Percentiles rank a stretch among this genome's conserved stretches.
These are phyloP conservation scores for Aspergillus tanneri DNA, from an alignment of 2,329 filamentous ascomycete species.

Conservation along the genomic window DNA sequence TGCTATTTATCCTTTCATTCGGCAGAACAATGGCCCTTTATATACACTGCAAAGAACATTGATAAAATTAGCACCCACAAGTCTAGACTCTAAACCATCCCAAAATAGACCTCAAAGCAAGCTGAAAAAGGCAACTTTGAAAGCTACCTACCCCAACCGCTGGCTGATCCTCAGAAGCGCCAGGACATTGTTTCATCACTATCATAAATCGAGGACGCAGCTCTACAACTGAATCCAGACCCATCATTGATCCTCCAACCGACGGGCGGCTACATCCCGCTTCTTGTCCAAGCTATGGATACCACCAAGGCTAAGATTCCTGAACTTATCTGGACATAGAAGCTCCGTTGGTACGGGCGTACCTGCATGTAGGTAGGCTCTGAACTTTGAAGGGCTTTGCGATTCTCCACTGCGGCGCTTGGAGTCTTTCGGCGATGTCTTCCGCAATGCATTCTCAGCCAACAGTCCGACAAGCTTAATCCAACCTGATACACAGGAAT, in stretches of 20 bases:
- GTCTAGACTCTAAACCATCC: background rate
- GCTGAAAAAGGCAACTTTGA: no score
- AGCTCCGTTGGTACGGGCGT: no score
- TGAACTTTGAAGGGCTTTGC: background rate
- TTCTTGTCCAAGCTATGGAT: no score
- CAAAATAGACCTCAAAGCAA: slow-evolving; percentile 2
- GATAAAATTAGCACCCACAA: background rate
- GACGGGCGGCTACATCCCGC: background rate
- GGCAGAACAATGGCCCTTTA: background rate
- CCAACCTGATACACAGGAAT: slow-evolving; percentile 22
- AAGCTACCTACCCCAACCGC: background rate
- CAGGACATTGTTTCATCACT: background rate
- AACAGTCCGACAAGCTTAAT: slow-evolving; percentile 26
- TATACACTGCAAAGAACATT: slow-evolving; percentile 1
- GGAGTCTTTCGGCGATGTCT: slow-evolving; percentile 12
- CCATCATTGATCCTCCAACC: background rate
- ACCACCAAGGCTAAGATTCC: no score
- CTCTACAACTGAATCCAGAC: background rate
- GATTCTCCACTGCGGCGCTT: slow-evolving; percentile 31
- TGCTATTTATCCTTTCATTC: background rate
- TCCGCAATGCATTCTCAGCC: slow-evolving; percentile 23
- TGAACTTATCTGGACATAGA: no score
- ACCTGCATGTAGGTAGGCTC: background rate
- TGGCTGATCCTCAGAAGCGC: background rate
- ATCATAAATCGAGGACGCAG: background rate